A percentile compares a stretch with the other conserved stretches of the same genome.
Evolutionary conservation across 495 filamentous ascomycete genomes (phyloP).

Genomic region (Penicillium lividum): DNA sequence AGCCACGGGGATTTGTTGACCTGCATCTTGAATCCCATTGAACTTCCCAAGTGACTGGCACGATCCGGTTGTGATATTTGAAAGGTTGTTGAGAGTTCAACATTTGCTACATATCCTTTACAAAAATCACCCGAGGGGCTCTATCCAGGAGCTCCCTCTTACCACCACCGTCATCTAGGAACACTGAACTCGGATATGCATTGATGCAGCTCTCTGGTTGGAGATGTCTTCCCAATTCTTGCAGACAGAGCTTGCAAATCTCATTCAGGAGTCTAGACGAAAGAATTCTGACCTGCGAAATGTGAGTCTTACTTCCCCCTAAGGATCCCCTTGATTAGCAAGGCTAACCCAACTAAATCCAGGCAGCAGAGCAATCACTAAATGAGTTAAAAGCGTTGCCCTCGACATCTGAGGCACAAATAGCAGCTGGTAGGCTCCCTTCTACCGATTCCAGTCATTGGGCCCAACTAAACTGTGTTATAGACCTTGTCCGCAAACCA

Average conservation of each 20-base stretch:
- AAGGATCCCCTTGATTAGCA: not conserved
- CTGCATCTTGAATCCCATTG: slow-evolving; percentile 5
- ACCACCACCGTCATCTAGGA: slow-evolving; percentile 17
- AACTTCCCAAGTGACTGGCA: not conserved
- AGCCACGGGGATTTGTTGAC: slow-evolving; percentile 38
- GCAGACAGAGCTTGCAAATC: slow-evolving; percentile 82
- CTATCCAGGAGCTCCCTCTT: slow-evolving; percentile 12
- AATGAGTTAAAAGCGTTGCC: slow-evolving; percentile 84
- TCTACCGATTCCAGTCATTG: not conserved
- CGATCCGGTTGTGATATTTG: not conserved
- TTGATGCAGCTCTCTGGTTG: slow-evolving; percentile 30
- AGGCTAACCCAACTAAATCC: slow-evolving; percentile 25
- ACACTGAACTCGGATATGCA: slow-evolving; percentile 34
- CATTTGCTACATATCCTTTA: not conserved
- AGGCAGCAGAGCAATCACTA: slow-evolving; percentile 93
- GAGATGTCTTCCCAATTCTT: slow-evolving; percentile 92
- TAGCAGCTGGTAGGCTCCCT: slow-evolving; percentile 70
- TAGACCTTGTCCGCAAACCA: slow-evolving; percentile 79
- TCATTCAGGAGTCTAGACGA: slow-evolving; percentile 93
- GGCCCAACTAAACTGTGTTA: slow-evolving; percentile 27
- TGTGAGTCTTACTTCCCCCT: slow-evolving; percentile 47
- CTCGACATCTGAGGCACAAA: slow-evolving; percentile 75
- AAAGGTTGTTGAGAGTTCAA: not conserved
- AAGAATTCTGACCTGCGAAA: slow-evolving; percentile 87
- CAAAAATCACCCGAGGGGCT: not conserved